Conservation (phyloP, 1,139 yeast species). For the Magnusiomyces tetraspermus region DNA sequence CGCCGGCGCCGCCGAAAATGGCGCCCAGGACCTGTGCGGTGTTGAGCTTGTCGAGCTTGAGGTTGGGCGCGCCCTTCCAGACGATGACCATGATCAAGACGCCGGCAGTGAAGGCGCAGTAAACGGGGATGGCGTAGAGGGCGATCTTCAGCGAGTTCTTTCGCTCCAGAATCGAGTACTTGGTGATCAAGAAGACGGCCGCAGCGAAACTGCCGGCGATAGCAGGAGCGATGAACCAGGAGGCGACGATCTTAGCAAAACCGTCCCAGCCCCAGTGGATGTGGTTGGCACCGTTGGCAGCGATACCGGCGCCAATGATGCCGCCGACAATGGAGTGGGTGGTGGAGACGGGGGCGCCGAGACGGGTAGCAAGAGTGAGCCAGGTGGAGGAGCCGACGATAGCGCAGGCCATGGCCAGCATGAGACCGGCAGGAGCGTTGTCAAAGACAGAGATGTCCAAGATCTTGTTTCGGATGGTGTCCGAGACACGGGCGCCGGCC, state of each 20-base stretch:
- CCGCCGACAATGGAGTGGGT: slow-evolving; percentile 77
- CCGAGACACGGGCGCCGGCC: slow-evolving; percentile 62
- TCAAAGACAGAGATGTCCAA: slow-evolving; percentile 43
- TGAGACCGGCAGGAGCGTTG: slow-evolving; percentile 55
- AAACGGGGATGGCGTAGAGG: slow-evolving; percentile 47
- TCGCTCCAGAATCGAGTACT: slow-evolving; percentile 52
- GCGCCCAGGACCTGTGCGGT: slow-evolving; percentile 45
- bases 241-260: slow-evolving; percentile 62
- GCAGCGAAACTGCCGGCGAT: slow-evolving; percentile 59
- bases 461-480: slow-evolving; percentile 56
- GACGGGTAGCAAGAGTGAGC: slow-evolving; percentile 56
- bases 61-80: slow-evolving; percentile 69
- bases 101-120: slow-evolving; percentile 53
- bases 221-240: slow-evolving; percentile 76
- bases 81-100: slow-evolving; percentile 51
- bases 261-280: slow-evolving; percentile 73
- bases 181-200: slow-evolving; percentile 48
- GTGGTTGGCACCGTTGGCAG: slow-evolving; percentile 50
- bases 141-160: slow-evolving; percentile 48
- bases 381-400: slow-evolving; percentile 66
- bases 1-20: slow-evolving; percentile 55
- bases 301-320: slow-evolving; percentile 65
- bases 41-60: slow-evolving; percentile 45
- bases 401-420: slow-evolving; percentile 71
- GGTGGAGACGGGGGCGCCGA: slow-evolving; percentile 71